Evolutionary conservation across 2,329 filamentous ascomycete genomes (phyloP).

Genomic region (Colletotrichum musae): DNA sequence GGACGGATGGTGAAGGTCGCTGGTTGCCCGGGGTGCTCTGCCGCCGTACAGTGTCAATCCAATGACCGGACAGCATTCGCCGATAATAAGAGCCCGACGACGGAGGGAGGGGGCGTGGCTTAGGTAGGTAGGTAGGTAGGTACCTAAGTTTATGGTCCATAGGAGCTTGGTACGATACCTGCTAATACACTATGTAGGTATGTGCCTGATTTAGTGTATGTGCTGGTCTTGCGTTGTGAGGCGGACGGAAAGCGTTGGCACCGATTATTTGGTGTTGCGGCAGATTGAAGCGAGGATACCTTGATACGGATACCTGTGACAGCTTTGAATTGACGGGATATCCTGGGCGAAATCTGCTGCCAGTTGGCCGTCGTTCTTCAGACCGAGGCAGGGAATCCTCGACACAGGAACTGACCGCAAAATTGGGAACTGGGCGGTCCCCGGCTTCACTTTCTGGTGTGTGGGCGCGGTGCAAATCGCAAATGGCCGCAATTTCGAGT

Average conservation of each 20-base stretch:
- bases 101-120: constrained; percentile 15
- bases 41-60: constrained; percentile 36
- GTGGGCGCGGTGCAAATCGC: constrained; percentile 40
- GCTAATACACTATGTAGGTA: too few relatives aligned
- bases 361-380: constrained; percentile 32
- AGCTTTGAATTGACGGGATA: not conserved
- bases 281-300: not conserved
- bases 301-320: too few relatives aligned
- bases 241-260: constrained; percentile 19
- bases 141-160: too few relatives aligned
- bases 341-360: not conserved
- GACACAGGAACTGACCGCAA: constrained; percentile 29
- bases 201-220: too few relatives aligned
- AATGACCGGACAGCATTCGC: constrained; percentile 29
- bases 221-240: not conserved
- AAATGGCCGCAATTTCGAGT: constrained; percentile 39
- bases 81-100: constrained; percentile 8
- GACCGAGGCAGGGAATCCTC: constrained; percentile 21
- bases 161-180: not conserved
- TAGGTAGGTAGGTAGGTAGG: too few relatives aligned
- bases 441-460: constrained; percentile 21
- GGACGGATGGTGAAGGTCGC: constrained; percentile 30
- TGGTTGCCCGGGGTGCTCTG: constrained; percentile 40
- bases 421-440: constrained; percentile 26
- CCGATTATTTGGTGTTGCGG: constrained; percentile 6